These are phyloP conservation scores for Scytalidium lignicola DNA, from an alignment of 2,329 filamentous ascomycete species.

Conservation along the genomic window DNA sequence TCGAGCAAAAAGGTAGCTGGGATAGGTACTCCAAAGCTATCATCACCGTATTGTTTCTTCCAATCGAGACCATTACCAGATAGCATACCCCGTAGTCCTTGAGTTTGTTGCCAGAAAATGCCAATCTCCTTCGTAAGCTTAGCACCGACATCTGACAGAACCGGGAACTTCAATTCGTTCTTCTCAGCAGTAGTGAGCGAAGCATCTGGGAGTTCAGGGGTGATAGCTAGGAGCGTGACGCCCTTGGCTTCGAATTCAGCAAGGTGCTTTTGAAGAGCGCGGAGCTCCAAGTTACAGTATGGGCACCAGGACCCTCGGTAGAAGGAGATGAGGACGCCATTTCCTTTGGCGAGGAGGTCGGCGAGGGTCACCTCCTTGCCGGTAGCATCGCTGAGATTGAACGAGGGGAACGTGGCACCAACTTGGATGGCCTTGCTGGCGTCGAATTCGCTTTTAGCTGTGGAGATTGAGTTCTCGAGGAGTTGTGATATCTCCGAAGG, in stretches of 20 bases:
- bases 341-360: constrained; percentile 26
- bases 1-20: constrained; percentile 36
- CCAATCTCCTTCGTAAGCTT: constrained; percentile 31
- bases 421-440: constrained; percentile 24
- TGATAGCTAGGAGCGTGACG: constrained; percentile 37
- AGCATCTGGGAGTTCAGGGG: constrained; percentile 35
- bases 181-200: constrained; percentile 35
- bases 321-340: constrained; percentile 36
- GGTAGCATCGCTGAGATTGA: constrained; percentile 30
- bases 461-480: constrained; percentile 9
- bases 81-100: constrained; percentile 24
- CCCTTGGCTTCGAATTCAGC: constrained; percentile 31
- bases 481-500: constrained; percentile 8
- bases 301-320: constrained; percentile 43
- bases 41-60: constrained; percentile 31
- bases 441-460: constrained; percentile 13
- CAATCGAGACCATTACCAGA: constrained; percentile 27
- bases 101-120: constrained; percentile 29
- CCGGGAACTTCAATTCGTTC: constrained; percentile 34
- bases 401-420: constrained; percentile 30
- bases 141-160: constrained; percentile 35
- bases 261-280: constrained; percentile 31
- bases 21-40: constrained; percentile 32
- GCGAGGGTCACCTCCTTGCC: constrained; percentile 28
- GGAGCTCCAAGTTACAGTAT: constrained; percentile 38